Evolutionary conservation across 2,329 filamentous ascomycete species (phyloP).

Genomic region (Sporothrix globosa): DNA sequence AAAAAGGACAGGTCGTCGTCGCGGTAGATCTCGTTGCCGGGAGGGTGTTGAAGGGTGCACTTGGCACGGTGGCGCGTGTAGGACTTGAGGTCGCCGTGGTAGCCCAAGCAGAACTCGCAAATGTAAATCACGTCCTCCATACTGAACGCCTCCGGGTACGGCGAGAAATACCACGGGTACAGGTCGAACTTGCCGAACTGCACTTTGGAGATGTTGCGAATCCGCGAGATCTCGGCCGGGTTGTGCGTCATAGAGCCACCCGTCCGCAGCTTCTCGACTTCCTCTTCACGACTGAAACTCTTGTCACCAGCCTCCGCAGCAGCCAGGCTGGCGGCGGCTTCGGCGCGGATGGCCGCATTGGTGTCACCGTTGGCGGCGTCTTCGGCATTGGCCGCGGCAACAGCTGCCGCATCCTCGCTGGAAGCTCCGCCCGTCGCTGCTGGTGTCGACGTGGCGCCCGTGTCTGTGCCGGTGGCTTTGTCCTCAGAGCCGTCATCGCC

Average conservation of each 20-base stretch:
- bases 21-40: constrained; percentile 97
- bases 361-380: constrained; percentile 40
- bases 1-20: constrained; percentile 95
- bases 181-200: constrained; percentile 92
- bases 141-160: constrained; percentile 87
- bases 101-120: constrained; percentile 94
- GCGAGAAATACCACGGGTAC: constrained; percentile 98
- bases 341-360: constrained; percentile 27
- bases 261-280: constrained; percentile 94
- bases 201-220: constrained; percentile 89
- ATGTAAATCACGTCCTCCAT: constrained; percentile 92
- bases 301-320: constrained; percentile 58
- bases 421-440: constrained; percentile 33
- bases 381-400: constrained; percentile 25
- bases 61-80: constrained; percentile 87
- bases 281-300: constrained; percentile 77
- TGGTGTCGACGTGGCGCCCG: constrained; percentile 29
- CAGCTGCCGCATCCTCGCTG: constrained; percentile 43
- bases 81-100: constrained; percentile 80
- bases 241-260: constrained; percentile 99
- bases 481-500: constrained; percentile 51
- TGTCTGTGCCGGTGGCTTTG: constrained; percentile 44
- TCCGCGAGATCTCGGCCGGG: constrained; percentile 92
- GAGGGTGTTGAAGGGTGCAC: constrained; percentile 88
- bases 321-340: constrained; percentile 55